Evolutionary conservation across 257 asterid genomes (phyloP).

Genomic region (Solanum pinnatisectum): DNA sequence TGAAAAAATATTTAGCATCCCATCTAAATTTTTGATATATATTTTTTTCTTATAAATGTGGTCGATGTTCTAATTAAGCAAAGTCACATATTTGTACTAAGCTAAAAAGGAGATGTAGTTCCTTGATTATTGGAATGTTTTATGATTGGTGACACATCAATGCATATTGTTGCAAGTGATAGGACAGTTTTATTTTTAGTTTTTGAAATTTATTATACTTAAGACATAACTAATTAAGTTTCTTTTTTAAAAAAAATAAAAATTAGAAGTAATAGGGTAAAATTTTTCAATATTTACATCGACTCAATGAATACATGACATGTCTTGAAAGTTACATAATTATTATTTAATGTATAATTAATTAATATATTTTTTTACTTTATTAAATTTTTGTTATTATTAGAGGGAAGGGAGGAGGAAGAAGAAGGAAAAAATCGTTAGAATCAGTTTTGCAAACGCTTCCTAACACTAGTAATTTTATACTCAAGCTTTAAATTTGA

Average conservation of each 20-base stretch:
- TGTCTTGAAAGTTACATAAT: not conserved
- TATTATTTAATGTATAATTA: not conserved
- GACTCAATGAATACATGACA: rapidly evolving
- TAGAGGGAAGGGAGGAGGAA: not conserved
- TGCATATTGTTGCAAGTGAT: not conserved
- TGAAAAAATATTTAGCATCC: too few species aligned
- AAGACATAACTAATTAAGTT: not conserved
- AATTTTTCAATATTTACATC: not conserved
- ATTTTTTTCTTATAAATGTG: too few species aligned
- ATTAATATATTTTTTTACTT: not conserved
- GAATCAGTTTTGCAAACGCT: not conserved
- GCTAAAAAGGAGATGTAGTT: not conserved
- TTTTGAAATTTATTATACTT: not conserved
- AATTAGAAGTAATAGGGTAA: not conserved
- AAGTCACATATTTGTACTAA: not conserved
- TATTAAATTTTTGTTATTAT: not conserved
- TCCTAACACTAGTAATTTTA: not conserved
- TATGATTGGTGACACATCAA: not conserved
- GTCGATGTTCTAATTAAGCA: not conserved
- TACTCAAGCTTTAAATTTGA: not conserved
- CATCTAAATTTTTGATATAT: too few species aligned
- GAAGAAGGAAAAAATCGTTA: not conserved
- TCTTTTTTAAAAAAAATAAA: not conserved
- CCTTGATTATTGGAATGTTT: not conserved
- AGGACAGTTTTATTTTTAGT: not conserved